phyloP scores from a whole-genome alignment of 371 early-diverging fungal species.

The Syncephalis plumigaleata region DNA sequence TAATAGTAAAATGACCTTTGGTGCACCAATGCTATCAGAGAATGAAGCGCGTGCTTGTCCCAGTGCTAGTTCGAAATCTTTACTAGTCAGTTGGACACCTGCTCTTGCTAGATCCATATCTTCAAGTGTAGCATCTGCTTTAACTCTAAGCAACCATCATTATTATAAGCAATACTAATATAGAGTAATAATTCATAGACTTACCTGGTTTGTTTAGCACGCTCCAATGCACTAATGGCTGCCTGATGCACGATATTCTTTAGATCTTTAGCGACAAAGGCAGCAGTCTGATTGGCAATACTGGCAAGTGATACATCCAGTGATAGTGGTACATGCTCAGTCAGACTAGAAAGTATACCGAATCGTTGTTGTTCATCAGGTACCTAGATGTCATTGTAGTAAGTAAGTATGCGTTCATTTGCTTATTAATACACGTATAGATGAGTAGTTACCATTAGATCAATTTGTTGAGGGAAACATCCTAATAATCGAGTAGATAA shows the following conservation, averaged over 20 bases:
- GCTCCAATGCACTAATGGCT: constrained; percentile 42
- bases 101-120: constrained; percentile 21
- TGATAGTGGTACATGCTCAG: constrained; percentile 31
- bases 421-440: not conserved
- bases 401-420: not conserved
- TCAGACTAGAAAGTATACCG: constrained; percentile 33
- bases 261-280: constrained; percentile 73
- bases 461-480: constrained; percentile 58
- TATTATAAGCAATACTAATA: not conserved
- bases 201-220: constrained; percentile 22
- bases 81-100: constrained; percentile 49
- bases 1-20: too few species aligned
- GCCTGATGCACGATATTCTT: constrained; percentile 55
- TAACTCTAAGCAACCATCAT: too few species aligned
- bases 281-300: constrained; percentile 83
- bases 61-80: constrained; percentile 67
- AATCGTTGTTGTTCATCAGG: constrained; percentile 53
- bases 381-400: constrained; percentile 12
- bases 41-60: constrained; percentile 63
- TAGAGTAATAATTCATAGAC: constrained; percentile 16
- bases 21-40: constrained; percentile 87
- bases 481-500: constrained; percentile 48
- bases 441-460: constrained; percentile 22
- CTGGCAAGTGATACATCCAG: constrained; percentile 51
- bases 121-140: not conserved